A percentile compares a stretch with the other conserved stretches of the same genome.
Evolutionary conservation across 192 early-diverging fungal species (phyloP).

Genomic region (Backusella liffmaniae): DNA sequence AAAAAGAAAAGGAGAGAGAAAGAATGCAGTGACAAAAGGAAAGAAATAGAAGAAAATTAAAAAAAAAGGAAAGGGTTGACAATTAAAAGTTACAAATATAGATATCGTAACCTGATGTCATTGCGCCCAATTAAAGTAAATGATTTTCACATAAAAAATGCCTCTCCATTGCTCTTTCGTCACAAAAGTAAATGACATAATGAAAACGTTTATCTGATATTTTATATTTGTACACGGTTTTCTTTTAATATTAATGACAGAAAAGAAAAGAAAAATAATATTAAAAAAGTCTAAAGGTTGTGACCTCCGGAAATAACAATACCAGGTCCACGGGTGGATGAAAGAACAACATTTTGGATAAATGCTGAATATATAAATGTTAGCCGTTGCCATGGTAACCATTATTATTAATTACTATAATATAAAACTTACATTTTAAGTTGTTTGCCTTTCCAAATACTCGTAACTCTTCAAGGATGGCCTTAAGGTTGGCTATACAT

Average conservation of each 20-base stretch:
- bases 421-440: conserved; percentile 43
- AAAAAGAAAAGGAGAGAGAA: background rate
- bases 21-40: no score
- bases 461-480: conserved; percentile 61
- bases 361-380: conserved; percentile 35
- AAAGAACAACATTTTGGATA: conserved; percentile 60
- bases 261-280: background rate
- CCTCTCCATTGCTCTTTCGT: background rate
- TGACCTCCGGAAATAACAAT: conserved; percentile 56
- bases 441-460: conserved; percentile 54
- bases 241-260: background rate
- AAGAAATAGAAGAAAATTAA: background rate
- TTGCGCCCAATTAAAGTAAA: background rate
- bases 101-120: background rate
- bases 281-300: conserved; percentile 17
- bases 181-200: background rate
- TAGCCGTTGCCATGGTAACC: background rate
- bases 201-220: background rate
- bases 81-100: background rate
- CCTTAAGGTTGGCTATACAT: conserved; percentile 49
- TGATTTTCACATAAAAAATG: background rate
- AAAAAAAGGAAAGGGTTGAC: background rate
- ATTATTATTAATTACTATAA: no score
- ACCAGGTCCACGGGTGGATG: conserved; percentile 70
- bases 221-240: conserved; percentile 2